Conservation (phyloP, 139 green algal genomes). For the Tetradesmus lagerheimii region DNA sequence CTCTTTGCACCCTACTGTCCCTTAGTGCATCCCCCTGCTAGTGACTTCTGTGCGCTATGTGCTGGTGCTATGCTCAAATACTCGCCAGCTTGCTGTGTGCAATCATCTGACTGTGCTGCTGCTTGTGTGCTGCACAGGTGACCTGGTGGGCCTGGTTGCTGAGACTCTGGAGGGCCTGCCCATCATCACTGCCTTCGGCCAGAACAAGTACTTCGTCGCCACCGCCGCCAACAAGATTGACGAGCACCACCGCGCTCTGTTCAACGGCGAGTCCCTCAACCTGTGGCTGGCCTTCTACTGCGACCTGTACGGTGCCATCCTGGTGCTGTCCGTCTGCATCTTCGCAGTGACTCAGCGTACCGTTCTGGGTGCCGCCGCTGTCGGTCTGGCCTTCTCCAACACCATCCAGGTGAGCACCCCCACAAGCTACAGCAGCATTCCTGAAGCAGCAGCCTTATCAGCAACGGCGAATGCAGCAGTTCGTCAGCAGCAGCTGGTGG, state of each 20-base stretch:
- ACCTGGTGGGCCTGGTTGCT: conserved; percentile 68
- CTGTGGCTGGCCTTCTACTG: conserved; percentile 74
- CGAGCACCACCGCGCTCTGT: conserved; percentile 62
- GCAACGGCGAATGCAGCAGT: no score
- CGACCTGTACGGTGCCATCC: conserved; percentile 58
- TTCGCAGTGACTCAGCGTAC: conserved; percentile 55
- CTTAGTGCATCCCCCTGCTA: no score
- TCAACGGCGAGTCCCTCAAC: conserved; percentile 67
- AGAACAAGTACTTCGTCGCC: conserved; percentile 58
- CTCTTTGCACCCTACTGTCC: no score
- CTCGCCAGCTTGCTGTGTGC: no score
- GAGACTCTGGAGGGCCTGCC: conserved; percentile 71
- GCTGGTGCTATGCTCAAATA: no score
- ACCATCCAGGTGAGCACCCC: conserved; percentile 58
- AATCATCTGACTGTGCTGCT: no score
- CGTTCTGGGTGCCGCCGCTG: conserved; percentile 57
- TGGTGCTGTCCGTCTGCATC: conserved; percentile 61
- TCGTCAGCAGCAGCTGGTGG: no score
- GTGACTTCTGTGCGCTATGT: no score
- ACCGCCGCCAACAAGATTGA: conserved; percentile 53
- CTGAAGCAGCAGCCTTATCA: no score
- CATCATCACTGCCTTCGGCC: conserved; percentile 67
- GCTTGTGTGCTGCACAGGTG: conserved; percentile 20
- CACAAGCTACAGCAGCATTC: no score
- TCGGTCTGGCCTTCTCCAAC: conserved; percentile 75